phyloP scores from a whole-genome alignment of 1,139 yeast genomes.

The Kodamaea plutei region DNA sequence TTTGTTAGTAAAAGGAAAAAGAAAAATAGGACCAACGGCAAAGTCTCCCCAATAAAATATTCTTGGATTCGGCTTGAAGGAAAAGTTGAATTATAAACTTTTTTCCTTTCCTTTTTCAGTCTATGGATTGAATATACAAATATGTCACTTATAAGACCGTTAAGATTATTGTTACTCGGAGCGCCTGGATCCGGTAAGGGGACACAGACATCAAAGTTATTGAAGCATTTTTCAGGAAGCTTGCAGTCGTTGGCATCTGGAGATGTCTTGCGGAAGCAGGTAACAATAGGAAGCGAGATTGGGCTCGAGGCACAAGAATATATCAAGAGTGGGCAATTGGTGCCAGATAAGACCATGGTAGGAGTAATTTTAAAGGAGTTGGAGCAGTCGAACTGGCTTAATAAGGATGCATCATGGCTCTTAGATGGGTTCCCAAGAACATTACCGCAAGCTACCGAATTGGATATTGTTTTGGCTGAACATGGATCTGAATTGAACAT shows the following conservation, averaged over 20 bases:
- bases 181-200: slow-evolving; percentile 98
- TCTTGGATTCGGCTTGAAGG: too few relatives aligned
- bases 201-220: slow-evolving; percentile 68
- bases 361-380: slow-evolving; percentile 53
- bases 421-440: slow-evolving; percentile 94
- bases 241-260: slow-evolving; percentile 71
- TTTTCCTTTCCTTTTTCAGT: too few relatives aligned
- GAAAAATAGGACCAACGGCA: too few relatives aligned
- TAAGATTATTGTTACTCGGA: slow-evolving; percentile 71
- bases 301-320: slow-evolving; percentile 57
- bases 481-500: slow-evolving; percentile 50
- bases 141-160: slow-evolving; percentile 27
- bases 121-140: too few relatives aligned
- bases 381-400: slow-evolving; percentile 41
- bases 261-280: slow-evolving; percentile 70
- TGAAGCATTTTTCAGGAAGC: slow-evolving; percentile 46
- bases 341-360: slow-evolving; percentile 72
- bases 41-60: too few relatives aligned
- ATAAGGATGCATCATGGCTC: slow-evolving; percentile 54
- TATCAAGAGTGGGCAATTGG: slow-evolving; percentile 60
- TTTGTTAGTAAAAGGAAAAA: too few relatives aligned
- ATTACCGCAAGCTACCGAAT: slow-evolving; percentile 57
- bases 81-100: too few relatives aligned
- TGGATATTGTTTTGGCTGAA: slow-evolving; percentile 45
- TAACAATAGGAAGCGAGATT: slow-evolving; percentile 48